Evolutionary conservation across 2,329 filamentous ascomycete species (phyloP).

Genomic region (Trichoderma oligosporum): DNA sequence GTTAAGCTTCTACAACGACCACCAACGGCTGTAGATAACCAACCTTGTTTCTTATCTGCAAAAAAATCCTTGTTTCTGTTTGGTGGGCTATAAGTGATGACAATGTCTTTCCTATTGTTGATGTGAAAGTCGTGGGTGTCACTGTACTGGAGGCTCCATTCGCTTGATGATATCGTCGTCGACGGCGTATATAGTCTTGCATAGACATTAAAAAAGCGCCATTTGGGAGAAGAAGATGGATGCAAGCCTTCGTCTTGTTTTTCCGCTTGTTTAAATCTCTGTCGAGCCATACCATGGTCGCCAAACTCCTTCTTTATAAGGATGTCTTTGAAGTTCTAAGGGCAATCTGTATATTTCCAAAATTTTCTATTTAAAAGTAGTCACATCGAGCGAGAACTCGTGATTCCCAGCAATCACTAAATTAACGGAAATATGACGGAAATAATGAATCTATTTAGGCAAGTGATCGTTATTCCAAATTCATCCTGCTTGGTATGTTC

Average conservation of each 20-base stretch:
- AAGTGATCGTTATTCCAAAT: constrained; percentile 35
- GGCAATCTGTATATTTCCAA: constrained; percentile 16
- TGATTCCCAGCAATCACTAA: constrained; percentile 51
- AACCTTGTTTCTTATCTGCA: constrained; percentile 24
- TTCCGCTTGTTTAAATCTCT: constrained; percentile 27
- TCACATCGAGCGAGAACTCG: constrained; percentile 42
- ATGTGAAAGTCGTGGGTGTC: constrained; percentile 29
- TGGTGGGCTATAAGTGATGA: constrained; percentile 36
- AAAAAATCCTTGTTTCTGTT: constrained; percentile 42
- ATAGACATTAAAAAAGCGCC: constrained; percentile 42
- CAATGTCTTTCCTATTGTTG: constrained; percentile 28
- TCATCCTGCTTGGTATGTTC: constrained; percentile 41
- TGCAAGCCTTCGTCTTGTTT: constrained; percentile 40
- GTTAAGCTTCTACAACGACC: constrained; percentile 29
- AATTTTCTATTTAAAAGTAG: constrained; percentile 33
- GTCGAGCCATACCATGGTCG: constrained; percentile 33
- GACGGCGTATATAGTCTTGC: constrained; percentile 45
- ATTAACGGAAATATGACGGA: constrained; percentile 46
- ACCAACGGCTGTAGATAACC: constrained; percentile 34
- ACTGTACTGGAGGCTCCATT: constrained; percentile 46
- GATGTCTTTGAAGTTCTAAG: neutral
- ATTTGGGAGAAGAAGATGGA: constrained; percentile 38
- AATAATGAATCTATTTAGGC: constrained; percentile 37
- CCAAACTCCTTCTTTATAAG: constrained; percentile 35
- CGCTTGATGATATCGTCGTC: constrained; percentile 25